phyloP scores from a whole-genome alignment of 495 filamentous ascomycete genomes.

The Platismatia glauca region DNA sequence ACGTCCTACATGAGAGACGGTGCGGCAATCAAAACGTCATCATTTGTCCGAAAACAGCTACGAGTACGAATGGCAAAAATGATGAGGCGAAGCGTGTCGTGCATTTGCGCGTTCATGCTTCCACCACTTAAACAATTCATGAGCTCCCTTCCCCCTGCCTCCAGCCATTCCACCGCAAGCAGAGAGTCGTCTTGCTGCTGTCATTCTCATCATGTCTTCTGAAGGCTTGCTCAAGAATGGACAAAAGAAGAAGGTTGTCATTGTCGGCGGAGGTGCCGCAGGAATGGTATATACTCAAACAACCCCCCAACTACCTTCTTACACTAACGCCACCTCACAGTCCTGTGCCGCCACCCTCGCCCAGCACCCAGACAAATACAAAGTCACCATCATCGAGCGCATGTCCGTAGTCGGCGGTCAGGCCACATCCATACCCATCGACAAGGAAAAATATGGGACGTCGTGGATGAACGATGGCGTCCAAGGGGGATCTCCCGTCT shows the following conservation, averaged over 20 bases:
- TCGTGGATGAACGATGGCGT: slow-evolving; percentile 80
- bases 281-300: slow-evolving; percentile 40
- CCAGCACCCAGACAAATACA: slow-evolving; percentile 63
- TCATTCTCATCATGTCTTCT: slow-evolving; percentile 7
- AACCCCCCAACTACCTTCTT: background rate
- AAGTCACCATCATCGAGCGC: slow-evolving; percentile 64
- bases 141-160: too few relatives aligned
- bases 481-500: slow-evolving; percentile 69
- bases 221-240: slow-evolving; percentile 17
- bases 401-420: slow-evolving; percentile 67
- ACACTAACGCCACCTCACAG: slow-evolving; percentile 27
- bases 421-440: slow-evolving; percentile 66
- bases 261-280: slow-evolving; percentile 58
- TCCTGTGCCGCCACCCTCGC: slow-evolving; percentile 68
- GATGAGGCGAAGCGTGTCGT: too few relatives aligned
- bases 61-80: too few relatives aligned
- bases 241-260: slow-evolving; percentile 48
- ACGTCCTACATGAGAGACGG: background rate
- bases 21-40: slow-evolving; percentile 8
- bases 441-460: slow-evolving; percentile 57
- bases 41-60: background rate
- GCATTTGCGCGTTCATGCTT: too few relatives aligned
- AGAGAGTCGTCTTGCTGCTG: background rate
- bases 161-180: too few relatives aligned
- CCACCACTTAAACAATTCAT: too few relatives aligned